phyloP scores from a whole-genome alignment of 148 eudicot species.

The Vaccinium corymbosum region DNA sequence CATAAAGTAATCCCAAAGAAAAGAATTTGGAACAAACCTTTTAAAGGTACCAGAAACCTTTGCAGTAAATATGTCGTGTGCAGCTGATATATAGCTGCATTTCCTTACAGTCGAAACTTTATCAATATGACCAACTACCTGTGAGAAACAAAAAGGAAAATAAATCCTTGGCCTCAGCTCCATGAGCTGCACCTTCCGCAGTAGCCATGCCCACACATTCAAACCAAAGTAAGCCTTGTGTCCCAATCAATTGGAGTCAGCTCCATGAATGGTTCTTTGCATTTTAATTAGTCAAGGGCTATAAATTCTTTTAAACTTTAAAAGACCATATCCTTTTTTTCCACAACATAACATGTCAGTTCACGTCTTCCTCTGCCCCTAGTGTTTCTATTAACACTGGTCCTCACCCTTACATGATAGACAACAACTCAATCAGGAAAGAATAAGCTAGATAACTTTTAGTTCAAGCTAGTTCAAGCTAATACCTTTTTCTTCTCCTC shows the following conservation, averaged over 20 bases:
- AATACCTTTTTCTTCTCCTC: conserved; percentile 76
- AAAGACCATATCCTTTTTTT: background rate
- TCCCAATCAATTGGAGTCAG: background rate
- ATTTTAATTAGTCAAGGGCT: background rate
- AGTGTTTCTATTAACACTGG: background rate
- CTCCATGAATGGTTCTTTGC: background rate
- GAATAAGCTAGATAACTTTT: background rate
- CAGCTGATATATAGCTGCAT: conserved; percentile 78
- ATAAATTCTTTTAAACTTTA: background rate
- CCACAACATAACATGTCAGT: background rate
- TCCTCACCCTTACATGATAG: background rate
- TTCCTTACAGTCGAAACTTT: conserved; percentile 67
- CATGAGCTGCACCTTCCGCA: background rate
- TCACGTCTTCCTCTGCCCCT: background rate
- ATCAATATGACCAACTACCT: conserved; percentile 85
- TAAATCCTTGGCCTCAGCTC: conserved; percentile 1
- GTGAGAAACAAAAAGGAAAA: conserved; percentile 15
- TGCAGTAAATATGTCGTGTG: conserved; percentile 73
- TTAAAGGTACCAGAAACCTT: conserved; percentile 92
- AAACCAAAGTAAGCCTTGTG: background rate
- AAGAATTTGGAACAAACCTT: conserved; percentile 48
- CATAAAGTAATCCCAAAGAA: background rate
- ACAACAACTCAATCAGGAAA: background rate
- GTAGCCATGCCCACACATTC: background rate
- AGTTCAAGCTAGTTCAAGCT: background rate